These are phyloP conservation scores for Cyclotella distinguenda DNA, from an alignment of 108 stramenopile genomes.

Conservation along the genomic window DNA sequence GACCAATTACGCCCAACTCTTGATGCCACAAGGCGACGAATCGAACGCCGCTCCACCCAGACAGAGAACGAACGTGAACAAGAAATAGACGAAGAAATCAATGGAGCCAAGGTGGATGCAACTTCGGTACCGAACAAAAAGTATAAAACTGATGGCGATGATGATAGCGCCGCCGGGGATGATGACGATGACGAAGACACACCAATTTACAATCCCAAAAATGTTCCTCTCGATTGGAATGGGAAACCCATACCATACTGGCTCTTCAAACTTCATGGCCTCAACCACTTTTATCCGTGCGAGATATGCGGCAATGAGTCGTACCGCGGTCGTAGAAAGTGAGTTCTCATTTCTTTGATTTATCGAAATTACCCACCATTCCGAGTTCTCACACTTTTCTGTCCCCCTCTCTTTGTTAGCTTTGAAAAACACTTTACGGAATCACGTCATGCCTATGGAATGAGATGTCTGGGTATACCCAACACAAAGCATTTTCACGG, in stretches of 20 bases:
- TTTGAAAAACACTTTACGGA: conserved; percentile 98
- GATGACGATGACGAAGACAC: conserved; percentile 94
- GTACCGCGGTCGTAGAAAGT: conserved; percentile 92
- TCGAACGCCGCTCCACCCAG: conserved; percentile 90
- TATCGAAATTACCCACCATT: no score
- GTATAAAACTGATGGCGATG: conserved; percentile 42
- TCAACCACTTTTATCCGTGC: conserved; percentile 96
- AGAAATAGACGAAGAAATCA: conserved; percentile 85
- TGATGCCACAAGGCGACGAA: conserved; percentile 84
- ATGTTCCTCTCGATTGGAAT: conserved; percentile 97
- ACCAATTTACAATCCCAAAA: conserved; percentile 98
- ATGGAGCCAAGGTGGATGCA: conserved; percentile 35
- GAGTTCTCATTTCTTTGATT: no score
- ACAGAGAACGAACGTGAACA: conserved; percentile 89
- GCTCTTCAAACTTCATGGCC: conserved; percentile 99
- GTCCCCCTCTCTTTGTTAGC: no score
- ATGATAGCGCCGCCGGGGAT: conserved; percentile 52
- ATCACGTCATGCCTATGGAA: conserved; percentile 94
- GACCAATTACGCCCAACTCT: conserved; percentile 84
- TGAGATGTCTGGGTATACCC: conserved; percentile 97
- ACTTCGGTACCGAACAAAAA: conserved; percentile 28
- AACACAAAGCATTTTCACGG: conserved; percentile 99
- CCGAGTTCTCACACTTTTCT: no score
- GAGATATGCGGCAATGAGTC: conserved; percentile 98
- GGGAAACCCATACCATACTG: conserved; percentile 99